These are phyloP conservation scores for Teunomyces stri DNA, from an alignment of 805 yeast genomes.

Conservation along the genomic window DNA sequence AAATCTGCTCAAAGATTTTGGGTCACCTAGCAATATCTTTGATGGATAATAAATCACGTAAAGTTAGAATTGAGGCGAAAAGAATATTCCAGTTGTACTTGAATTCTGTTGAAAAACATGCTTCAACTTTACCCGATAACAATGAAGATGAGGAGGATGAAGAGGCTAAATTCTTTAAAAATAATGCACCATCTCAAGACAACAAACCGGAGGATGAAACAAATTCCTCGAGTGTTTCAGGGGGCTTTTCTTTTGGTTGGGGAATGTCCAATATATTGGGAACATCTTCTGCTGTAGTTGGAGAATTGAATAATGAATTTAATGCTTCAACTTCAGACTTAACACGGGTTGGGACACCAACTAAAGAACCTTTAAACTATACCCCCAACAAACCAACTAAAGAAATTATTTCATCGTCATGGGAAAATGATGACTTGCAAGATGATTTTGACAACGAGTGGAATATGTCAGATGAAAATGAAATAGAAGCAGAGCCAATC, in stretches of 20 bases:
- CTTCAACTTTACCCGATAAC: conserved; percentile 29
- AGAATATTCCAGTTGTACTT: conserved; percentile 60
- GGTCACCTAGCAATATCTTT: conserved; percentile 84
- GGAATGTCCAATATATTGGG: conserved; percentile 34
- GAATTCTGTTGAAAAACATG: conserved; percentile 37
- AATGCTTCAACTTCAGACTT: conserved; percentile 38
- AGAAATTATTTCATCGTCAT: conserved; percentile 5
- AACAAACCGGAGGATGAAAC: conserved; percentile 3
- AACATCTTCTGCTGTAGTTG: conserved; percentile 26
- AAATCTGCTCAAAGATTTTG: conserved; percentile 74
- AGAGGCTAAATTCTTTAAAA: conserved; percentile 36
- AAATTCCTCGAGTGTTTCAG: conserved; percentile 6
- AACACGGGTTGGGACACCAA: conserved; percentile 28
- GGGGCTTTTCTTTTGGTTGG: conserved; percentile 33
- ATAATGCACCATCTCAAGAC: conserved; percentile 17
- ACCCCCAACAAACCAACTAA: background rate
- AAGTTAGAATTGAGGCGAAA: conserved; percentile 73
- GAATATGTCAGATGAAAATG: conserved; percentile 16
- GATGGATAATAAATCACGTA: conserved; percentile 62
- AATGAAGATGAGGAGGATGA: conserved; percentile 40
- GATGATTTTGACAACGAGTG: conserved; percentile 21
- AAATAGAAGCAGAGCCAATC: conserved; percentile 6
- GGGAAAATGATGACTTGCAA: conserved; percentile 17
- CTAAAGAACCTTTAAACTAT: conserved; percentile 9
- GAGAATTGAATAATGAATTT: conserved; percentile 35